Conservation (phyloP, 2,329 filamentous ascomycete genomes). For the Hyphodiscus sp. region DNA sequence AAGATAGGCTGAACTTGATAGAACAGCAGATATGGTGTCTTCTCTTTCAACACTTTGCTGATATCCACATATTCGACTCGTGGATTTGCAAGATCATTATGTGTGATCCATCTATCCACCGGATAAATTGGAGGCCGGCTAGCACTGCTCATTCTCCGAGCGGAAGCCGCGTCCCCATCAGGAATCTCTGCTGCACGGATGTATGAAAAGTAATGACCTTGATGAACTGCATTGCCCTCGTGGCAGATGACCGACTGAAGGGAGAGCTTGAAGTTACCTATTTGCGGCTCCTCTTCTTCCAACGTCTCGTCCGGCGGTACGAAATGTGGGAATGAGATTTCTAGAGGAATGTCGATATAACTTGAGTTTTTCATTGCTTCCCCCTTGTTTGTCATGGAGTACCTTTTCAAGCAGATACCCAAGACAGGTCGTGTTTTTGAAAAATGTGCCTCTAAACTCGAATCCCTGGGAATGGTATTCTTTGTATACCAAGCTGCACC, state of each 20-base stretch:
- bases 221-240: slow-evolving; percentile 75
- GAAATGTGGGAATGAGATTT: slow-evolving; percentile 79
- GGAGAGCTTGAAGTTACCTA: slow-evolving; percentile 87
- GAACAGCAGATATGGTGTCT: slow-evolving; percentile 91
- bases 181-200: slow-evolving; percentile 61
- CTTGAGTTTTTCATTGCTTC: slow-evolving; percentile 68
- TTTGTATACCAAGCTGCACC: slow-evolving; percentile 75
- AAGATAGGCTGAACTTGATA: slow-evolving; percentile 90
- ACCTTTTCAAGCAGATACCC: slow-evolving; percentile 89
- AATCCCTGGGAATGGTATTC: slow-evolving; percentile 56
- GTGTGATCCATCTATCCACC: slow-evolving; percentile 78
- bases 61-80: slow-evolving; percentile 74
- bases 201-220: slow-evolving; percentile 86
- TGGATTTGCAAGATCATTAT: slow-evolving; percentile 73
- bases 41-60: slow-evolving; percentile 68
- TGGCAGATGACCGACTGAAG: slow-evolving; percentile 92
- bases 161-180: slow-evolving; percentile 51
- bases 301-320: slow-evolving; percentile 67
- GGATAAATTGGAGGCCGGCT: slow-evolving; percentile 57
- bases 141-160: slow-evolving; percentile 35
- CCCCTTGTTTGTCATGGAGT: slow-evolving; percentile 66
- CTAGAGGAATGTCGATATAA: slow-evolving; percentile 84
- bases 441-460: slow-evolving; percentile 85
- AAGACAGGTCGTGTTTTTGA: slow-evolving; percentile 75
- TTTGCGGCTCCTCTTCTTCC: slow-evolving; percentile 54